A percentile compares a stretch with the other conserved stretches of the same genome.
Conservation (phyloP, 2,329 filamentous ascomycete species). For the Nannizziopsis barbatae region DNA sequence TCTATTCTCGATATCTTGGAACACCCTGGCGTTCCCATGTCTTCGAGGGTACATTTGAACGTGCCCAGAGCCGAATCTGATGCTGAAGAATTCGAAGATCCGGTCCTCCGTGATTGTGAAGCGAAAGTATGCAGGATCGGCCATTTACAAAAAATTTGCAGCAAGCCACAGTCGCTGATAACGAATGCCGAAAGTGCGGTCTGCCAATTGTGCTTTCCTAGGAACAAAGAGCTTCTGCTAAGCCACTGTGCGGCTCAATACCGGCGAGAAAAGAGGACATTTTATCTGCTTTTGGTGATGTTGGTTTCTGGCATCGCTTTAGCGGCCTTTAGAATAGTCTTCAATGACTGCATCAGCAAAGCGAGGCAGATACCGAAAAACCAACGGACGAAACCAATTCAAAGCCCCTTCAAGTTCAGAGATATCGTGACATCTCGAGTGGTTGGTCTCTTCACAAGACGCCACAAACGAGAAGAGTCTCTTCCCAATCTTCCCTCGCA, state of each 20-base stretch:
- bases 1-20: slow-evolving; percentile 1
- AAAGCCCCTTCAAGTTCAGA: too few relatives aligned
- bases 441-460: too few relatives aligned
- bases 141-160: slow-evolving; percentile 6
- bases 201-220: slow-evolving; percentile 14
- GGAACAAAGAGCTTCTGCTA: slow-evolving; percentile 8
- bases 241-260: neutral
- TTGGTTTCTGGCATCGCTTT: neutral
- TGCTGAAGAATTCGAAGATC: neutral
- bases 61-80: neutral
- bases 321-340: neutral
- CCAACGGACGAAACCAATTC: neutral
- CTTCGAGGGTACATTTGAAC: too few relatives aligned
- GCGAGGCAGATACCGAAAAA: neutral
- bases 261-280: slow-evolving; percentile 6
- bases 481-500: neutral
- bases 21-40: neutral
- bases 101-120: slow-evolving; percentile 4
- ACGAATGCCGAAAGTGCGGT: neutral
- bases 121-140: slow-evolving; percentile 7
- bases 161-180: neutral
- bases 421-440: too few relatives aligned
- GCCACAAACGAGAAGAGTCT: neutral
- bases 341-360: slow-evolving; percentile 5
- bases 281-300: slow-evolving; percentile 8